These are phyloP conservation scores for Boletus bicolor DNA, from an alignment of 768 basidiomycete species.

Conservation along the genomic window DNA sequence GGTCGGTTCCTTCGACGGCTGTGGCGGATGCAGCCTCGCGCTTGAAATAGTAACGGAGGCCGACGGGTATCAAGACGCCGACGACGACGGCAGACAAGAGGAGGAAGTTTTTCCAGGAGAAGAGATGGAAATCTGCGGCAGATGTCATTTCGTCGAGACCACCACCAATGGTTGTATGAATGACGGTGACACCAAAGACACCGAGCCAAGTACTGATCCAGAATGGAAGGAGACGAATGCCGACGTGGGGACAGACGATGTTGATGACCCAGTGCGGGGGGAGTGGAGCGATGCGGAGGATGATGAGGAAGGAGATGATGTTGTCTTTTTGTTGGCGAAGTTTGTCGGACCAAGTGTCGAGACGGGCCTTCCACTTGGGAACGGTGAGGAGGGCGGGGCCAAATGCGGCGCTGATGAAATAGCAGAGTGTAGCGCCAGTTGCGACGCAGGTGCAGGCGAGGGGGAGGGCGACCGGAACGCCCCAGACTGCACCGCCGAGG, in stretches of 20 bases:
- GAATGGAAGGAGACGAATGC: constrained; percentile 80
- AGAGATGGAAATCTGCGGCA: constrained; percentile 87
- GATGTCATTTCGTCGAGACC: constrained; percentile 95
- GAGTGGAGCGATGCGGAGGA: constrained; percentile 90
- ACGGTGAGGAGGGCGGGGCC: constrained; percentile 88
- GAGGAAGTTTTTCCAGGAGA: constrained; percentile 90
- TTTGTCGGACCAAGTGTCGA: constrained; percentile 80
- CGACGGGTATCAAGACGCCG: constrained; percentile 92
- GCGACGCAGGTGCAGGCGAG: constrained; percentile 93
- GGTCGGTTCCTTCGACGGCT: constrained; percentile 34
- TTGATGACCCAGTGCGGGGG: constrained; percentile 98
- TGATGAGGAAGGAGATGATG: constrained; percentile 87
- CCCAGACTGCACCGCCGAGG: constrained; percentile 94
- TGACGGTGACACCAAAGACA: constrained; percentile 86
- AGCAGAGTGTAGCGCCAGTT: constrained; percentile 87
- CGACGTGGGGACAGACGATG: constrained; percentile 87
- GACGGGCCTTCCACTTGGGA: constrained; percentile 76
- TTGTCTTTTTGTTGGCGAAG: constrained; percentile 78
- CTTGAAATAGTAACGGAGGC: constrained; percentile 78
- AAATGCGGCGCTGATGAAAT: constrained; percentile 86
- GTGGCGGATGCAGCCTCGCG: constrained; percentile 48
- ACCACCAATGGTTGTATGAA: constrained; percentile 92
- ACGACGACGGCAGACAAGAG: constrained; percentile 80
- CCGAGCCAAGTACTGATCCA: constrained; percentile 90
- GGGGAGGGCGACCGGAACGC: constrained; percentile 78